Evolutionary conservation across 495 filamentous ascomycete species (phyloP), one percentile per base, ranked within the genome.

Genomic region (Trichoderma erinaceum): DNA sequence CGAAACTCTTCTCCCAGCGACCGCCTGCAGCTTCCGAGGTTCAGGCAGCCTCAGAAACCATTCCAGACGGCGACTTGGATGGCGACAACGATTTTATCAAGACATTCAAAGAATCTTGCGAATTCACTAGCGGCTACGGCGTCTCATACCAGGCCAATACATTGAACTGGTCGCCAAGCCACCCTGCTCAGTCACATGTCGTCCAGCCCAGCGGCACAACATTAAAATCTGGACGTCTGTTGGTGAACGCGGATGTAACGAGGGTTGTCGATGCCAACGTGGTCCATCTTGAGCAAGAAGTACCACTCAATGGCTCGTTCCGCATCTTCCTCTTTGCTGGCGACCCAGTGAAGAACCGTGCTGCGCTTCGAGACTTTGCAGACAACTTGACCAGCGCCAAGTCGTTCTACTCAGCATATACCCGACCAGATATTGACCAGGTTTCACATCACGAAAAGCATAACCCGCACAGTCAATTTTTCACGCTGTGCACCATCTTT

Each of bases 291-390:
- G 92, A 96, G 78, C 92, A 97, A 77, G 91, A 93, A 69, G 82
- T 96, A 65, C 92, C 92, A 0, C 81, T 91, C 65, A 96, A 96
- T 77, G 92, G 92, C 67, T 87, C 92, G 12, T 96, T 92, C 84
- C 86, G 92, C 41, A 84, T 97, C 72, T 96, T 91, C 73, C 74
- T 97, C 69, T 95, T 96, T 72, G 91, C 86, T 52, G 92, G 92
- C 68, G 84, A 83, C 41, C 90, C 88, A 67, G 70, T 76, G 13
- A 77, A 78, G 65, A 89, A 86, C 21, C 76, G 79, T 67, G 80
- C 79, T 67, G 90, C 92, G 4, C 78, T 96, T 43, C 71, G 80
- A 21, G 90, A 93, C 75, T 81, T 96, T 52, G 88, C 88, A 11
- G 75, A 81, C 56, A 82, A 87, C 75, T 77, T 94, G 32, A 75